Percentiles rank a stretch among this genome's conserved stretches.
Evolutionary conservation across 164 flowering plant genomes (phyloP).

Genomic region (Santalum album): DNA sequence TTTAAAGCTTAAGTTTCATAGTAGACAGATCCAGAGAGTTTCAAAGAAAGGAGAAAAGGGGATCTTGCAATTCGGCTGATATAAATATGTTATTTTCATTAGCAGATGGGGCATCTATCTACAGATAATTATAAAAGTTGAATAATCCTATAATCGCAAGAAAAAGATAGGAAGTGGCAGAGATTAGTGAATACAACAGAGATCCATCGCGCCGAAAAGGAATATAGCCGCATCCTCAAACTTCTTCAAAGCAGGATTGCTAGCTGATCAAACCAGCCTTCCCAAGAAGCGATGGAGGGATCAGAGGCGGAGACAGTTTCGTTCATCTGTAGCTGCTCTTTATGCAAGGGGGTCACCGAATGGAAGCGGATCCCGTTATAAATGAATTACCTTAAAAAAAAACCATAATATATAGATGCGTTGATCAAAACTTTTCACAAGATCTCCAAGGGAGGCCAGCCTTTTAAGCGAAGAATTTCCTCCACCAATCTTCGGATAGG

Average conservation of each 20-base stretch:
- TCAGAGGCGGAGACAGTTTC: neutral
- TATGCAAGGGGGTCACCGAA: conserved; percentile 13
- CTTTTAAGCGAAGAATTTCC: conserved; percentile 8
- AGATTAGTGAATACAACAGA: neutral
- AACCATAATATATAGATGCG: conserved; percentile 8
- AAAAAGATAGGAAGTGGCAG: neutral
- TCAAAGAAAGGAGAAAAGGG: too few relatives aligned
- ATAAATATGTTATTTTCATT: neutral
- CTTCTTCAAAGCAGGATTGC: too few relatives aligned
- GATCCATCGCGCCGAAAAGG: too few relatives aligned
- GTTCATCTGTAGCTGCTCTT: conserved; percentile 12
- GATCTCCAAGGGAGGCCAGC: conserved; percentile 8
- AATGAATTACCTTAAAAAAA: conserved; percentile 13
- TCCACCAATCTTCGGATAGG: conserved; percentile 13
- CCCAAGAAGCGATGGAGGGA: conserved; percentile 2
- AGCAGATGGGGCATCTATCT: neutral
- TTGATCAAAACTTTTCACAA: conserved; percentile 8
- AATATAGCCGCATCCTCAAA: too few relatives aligned
- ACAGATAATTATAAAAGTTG: neutral
- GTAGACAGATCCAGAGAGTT: neutral
- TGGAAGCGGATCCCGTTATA: conserved; percentile 9
- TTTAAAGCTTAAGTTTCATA: neutral
- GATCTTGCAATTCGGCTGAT: too few relatives aligned
- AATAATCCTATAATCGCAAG: neutral
- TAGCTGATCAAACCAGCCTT: conserved; percentile 6